A percentile compares a stretch with the other conserved stretches of the same genome.
These are phyloP conservation scores for Beauveria brongniartii DNA, from an alignment of 2,329 filamentous ascomycete genomes.

Conservation along the genomic window DNA sequence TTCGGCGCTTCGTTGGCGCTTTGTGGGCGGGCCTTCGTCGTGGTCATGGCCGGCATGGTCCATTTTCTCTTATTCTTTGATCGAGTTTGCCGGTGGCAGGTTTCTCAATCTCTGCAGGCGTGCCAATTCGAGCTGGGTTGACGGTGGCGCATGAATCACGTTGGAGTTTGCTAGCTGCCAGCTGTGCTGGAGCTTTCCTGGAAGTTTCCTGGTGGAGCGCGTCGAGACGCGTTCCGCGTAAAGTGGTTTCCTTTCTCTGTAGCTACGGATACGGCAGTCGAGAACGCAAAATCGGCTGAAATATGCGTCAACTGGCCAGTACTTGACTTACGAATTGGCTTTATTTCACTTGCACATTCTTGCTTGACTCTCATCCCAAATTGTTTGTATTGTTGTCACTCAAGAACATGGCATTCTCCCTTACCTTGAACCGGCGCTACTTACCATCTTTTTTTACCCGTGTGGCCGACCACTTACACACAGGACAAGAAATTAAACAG, in stretches of 20 bases:
- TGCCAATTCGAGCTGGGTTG: background rate
- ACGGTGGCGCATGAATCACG: background rate
- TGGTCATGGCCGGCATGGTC: background rate
- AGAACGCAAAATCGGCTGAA: no score
- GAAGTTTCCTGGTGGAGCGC: background rate
- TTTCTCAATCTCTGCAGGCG: background rate
- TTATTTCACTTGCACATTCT: no score
- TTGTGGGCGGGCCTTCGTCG: conserved; percentile 6
- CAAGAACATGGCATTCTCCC: no score
- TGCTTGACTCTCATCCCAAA: no score
- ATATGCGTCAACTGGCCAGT: no score
- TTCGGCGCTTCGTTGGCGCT: conserved; percentile 5
- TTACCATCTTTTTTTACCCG: no score
- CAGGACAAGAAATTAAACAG: no score
- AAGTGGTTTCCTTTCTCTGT: background rate
- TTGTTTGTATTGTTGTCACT: no score
- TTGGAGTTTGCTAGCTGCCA: background rate
- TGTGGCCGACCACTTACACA: no score
- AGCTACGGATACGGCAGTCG: no score
- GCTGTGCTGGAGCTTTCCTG: background rate
- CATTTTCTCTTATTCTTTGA: background rate
- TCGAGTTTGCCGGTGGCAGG: background rate
- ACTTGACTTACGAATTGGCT: no score
- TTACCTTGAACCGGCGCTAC: no score
- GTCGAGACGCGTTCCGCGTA: conserved; percentile 1